These are phyloP conservation scores for Juglanconis juglandina DNA, from an alignment of 2,329 filamentous ascomycete species.

Conservation along the genomic window DNA sequence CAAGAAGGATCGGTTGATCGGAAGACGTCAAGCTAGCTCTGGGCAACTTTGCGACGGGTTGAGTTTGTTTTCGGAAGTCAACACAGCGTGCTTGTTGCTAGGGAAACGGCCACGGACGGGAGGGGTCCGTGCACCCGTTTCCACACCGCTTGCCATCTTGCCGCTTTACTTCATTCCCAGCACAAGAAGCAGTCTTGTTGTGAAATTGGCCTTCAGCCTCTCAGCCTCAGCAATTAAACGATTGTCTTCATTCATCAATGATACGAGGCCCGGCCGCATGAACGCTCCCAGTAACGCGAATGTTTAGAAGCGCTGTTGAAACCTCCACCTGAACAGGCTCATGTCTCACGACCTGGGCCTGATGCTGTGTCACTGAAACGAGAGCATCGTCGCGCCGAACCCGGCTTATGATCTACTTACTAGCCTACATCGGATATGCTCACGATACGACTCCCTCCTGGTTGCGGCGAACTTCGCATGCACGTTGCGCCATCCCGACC, in stretches of 20 bases:
- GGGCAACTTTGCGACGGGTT: background rate
- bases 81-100: constrained; percentile 3
- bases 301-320: background rate
- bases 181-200: background rate
- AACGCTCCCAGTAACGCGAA: background rate
- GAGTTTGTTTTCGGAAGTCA: background rate
- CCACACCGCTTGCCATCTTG: background rate
- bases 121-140: background rate
- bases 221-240: no score
- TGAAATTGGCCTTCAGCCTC: background rate
- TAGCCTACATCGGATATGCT: background rate
- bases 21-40: no score
- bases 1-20: background rate
- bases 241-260: no score
- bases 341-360: background rate
- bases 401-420: background rate
- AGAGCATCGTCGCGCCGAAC: background rate
- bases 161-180: background rate
- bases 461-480: no score
- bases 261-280: background rate
- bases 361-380: no score
- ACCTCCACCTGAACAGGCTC: background rate
- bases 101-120: constrained; percentile 4
- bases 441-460: no score
- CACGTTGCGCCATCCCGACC: no score